phyloP scores from a whole-genome alignment of 1,139 yeast genomes.

The Zygosaccharomyces pseudobailii region DNA sequence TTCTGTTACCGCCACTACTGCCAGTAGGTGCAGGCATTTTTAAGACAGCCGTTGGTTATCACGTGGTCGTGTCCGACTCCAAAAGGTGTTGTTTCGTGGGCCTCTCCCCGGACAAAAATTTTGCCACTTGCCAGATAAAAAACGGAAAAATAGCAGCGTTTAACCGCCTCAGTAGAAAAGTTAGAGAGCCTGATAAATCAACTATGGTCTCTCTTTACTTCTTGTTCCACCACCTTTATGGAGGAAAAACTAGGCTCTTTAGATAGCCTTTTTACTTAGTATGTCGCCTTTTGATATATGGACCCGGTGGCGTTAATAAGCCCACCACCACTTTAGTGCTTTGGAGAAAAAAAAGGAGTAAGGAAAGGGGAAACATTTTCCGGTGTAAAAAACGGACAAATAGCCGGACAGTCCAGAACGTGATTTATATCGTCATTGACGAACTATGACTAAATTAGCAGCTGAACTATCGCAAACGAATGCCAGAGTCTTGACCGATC shows the following conservation, averaged over 20 bases:
- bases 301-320: not conserved
- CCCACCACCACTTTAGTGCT: not conserved
- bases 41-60: not conserved
- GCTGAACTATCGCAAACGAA: not conserved
- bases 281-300: not conserved
- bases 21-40: constrained; percentile 12
- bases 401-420: not conserved
- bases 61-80: not conserved
- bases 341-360: not conserved
- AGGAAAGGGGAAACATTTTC: not conserved
- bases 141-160: not conserved
- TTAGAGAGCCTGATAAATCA: not conserved
- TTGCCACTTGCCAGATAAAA: not conserved
- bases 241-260: not conserved
- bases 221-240: not conserved
- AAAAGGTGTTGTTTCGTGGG: not conserved
- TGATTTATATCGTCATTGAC: not conserved
- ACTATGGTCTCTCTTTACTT: not conserved
- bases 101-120: not conserved
- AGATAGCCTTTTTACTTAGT: not conserved
- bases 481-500: not conserved
- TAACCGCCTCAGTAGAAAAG: not conserved
- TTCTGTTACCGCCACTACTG: not conserved
- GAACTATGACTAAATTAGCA: not conserved
- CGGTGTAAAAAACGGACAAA: not conserved